Conservation (phyloP, 352 stramenopile species). For the Halophytophthora polymorphica region DNA sequence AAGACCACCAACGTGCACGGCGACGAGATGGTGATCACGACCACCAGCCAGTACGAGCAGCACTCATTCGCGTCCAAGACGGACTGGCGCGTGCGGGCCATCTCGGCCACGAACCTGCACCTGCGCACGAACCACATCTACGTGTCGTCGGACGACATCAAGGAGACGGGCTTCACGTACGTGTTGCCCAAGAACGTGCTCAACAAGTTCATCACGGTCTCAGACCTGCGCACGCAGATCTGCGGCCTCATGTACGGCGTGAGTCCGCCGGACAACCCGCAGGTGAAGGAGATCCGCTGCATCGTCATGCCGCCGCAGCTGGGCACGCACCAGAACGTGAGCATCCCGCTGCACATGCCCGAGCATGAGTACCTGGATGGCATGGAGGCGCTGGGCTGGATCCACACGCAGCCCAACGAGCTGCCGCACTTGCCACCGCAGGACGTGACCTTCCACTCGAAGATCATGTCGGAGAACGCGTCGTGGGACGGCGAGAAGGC, state of each 20-base stretch:
- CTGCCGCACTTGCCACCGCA: conserved; percentile 94
- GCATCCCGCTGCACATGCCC: conserved; percentile 95
- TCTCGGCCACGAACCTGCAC: conserved; percentile 98
- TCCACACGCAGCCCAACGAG: conserved; percentile 99
- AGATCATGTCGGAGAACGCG: conserved; percentile 97
- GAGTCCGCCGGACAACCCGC: conserved; percentile 96
- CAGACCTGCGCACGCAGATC: conserved; percentile 97
- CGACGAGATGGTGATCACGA: conserved; percentile 99
- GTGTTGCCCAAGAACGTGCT: conserved; percentile 99
- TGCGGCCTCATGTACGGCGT: conserved; percentile 99
- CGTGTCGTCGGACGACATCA: conserved; percentile 98
- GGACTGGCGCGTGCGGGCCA: conserved; percentile 98
- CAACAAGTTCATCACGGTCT: conserved; percentile 99
- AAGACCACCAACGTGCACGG: conserved; percentile 99
- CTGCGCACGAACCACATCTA: conserved; percentile 99
- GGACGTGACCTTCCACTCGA: conserved; percentile 96
- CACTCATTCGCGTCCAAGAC: conserved; percentile 99
- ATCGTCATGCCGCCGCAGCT: conserved; percentile 99
- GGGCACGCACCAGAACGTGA: conserved; percentile 97
- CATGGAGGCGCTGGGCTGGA: conserved; percentile 98
- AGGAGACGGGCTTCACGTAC: conserved; percentile 98
- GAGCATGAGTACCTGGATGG: conserved; percentile 97
- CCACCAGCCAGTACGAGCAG: conserved; percentile 99
- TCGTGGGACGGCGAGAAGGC: conserved; percentile 97
- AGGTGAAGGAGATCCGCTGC: conserved; percentile 99